Base-by-base conservation (phyloP, 306 rosid species). In the Psophocarpus tetragonolobus region DNA sequence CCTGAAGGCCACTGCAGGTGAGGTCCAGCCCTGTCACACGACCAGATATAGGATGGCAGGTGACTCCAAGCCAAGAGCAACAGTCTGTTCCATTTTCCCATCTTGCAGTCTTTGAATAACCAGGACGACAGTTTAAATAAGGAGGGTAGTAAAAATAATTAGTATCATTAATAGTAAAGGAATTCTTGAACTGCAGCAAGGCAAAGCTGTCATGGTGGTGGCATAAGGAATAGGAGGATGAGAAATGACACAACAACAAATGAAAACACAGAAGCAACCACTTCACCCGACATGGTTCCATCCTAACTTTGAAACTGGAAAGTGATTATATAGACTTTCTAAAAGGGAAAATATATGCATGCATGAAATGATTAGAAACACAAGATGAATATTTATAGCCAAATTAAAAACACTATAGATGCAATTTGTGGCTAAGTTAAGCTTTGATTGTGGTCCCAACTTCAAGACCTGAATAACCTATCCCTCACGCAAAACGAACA, bases 151-250 rank as follows among this genome's bases (percentile, higher is more conserved):
- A 4, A 1, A 12, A 42, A 12, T 42, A 4, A 42, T 3, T 13
- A 0, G 0, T 6, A 24, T 5, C 2, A 17, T 4, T 0, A 13
- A 68, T 5, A 45, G 26, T 27, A 3, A 69, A 32, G 3, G 76
- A 30, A 7, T 4, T 42, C n/a, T 50, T 75, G 69, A 84, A 79
- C 1, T 79, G 17, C 3, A 74, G 60, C 68, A 84, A 75, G 1
- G 27, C 0, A 54, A 54, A 54, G 32, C 0, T 0, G n/a, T 54
- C 62, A 54, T 21, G 15, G 29, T 15, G 61, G 5, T 15, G 47
- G 10, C 81, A 77, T 27, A 58, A 27, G 35, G 41, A 26, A 35
- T n/a, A 9, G 1, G 66, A 53, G 44, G 23, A 14, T 32, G 65
- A 13, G 11, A 71, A 5, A 20, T 32, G 47, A 23, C 30, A 50